These are phyloP conservation scores for Magnusiomyces sp. DNA, from an alignment of 1,139 yeast genomes.

Conservation along the genomic window DNA sequence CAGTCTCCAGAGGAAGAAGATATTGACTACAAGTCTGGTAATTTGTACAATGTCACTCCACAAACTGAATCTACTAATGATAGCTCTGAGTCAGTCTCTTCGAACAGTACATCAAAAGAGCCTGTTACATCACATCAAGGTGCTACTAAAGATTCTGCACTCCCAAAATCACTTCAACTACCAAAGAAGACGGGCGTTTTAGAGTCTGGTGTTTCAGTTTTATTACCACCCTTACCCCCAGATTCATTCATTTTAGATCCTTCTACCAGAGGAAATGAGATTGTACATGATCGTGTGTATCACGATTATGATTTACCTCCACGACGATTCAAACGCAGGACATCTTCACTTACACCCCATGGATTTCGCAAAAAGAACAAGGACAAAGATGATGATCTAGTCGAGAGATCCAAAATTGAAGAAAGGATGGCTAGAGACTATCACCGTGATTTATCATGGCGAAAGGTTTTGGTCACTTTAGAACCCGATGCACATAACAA, in stretches of 20 bases:
- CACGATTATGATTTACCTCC: slow-evolving; percentile 57
- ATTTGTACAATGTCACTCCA: slow-evolving; percentile 6
- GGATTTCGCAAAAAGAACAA: slow-evolving; percentile 1
- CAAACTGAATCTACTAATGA: no score
- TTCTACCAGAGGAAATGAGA: slow-evolving; percentile 41
- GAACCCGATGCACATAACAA: slow-evolving; percentile 96
- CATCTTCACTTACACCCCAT: slow-evolving; percentile 17
- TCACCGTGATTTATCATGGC: slow-evolving; percentile 82
- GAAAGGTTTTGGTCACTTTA: slow-evolving; percentile 78
- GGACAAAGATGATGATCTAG: slow-evolving; percentile 22
- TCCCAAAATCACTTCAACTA: slow-evolving; percentile 15
- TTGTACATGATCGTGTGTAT: slow-evolving; percentile 77
- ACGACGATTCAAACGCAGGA: slow-evolving; percentile 22
- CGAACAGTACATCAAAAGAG: not conserved
- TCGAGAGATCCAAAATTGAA: slow-evolving; percentile 45
- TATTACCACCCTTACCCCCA: slow-evolving; percentile 85
- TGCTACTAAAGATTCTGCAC: not conserved
- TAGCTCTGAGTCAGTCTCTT: no score
- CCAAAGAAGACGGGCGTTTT: slow-evolving; percentile 70
- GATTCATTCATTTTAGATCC: slow-evolving; percentile 63
- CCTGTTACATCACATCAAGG: not conserved
- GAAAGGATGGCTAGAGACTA: slow-evolving; percentile 83
- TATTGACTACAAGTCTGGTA: slow-evolving; percentile 17
- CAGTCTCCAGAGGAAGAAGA: slow-evolving; percentile 19
- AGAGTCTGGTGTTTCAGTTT: slow-evolving; percentile 71